These are phyloP conservation scores for Hypoxylon fragiforme DNA, from an alignment of 495 filamentous ascomycete genomes.

Conservation along the genomic window DNA sequence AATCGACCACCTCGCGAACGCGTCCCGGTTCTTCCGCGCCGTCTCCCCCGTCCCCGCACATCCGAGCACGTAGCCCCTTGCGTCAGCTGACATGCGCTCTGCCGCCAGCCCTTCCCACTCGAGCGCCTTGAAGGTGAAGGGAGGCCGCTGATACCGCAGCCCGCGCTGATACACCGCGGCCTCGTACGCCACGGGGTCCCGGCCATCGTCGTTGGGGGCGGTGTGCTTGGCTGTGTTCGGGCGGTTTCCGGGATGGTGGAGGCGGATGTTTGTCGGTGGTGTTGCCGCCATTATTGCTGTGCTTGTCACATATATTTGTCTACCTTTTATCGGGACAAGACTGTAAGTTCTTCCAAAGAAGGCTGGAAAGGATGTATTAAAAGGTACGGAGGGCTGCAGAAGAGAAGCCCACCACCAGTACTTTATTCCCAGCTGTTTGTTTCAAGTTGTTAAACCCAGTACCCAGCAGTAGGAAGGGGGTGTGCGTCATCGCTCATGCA, in stretches of 20 bases:
- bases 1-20: constrained; percentile 47
- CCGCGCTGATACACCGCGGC: constrained; percentile 40
- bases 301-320: no score
- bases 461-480: not conserved
- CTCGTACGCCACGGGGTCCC: constrained; percentile 36
- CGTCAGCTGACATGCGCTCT: constrained; percentile 39
- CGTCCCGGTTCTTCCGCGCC: constrained; percentile 42
- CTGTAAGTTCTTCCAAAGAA: no score
- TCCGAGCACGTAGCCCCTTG: constrained; percentile 43
- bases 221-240: constrained; percentile 3
- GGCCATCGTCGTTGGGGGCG: constrained; percentile 1
- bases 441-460: not conserved
- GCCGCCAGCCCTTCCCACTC: constrained; percentile 43
- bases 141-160: constrained; percentile 37
- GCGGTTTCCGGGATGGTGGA: constrained; percentile 8
- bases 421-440: no score
- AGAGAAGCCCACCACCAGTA: no score
- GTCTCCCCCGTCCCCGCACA: constrained; percentile 47
- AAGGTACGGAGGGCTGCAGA: no score
- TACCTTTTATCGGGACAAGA: no score
- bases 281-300: not conserved
- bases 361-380: no score
- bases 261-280: no score
- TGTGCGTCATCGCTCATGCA: constrained; percentile 13
- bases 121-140: constrained; percentile 40